Evolutionary conservation across 768 basidiomycete genomes (phyloP).

Genomic region (Leccinum subgranulosum): DNA sequence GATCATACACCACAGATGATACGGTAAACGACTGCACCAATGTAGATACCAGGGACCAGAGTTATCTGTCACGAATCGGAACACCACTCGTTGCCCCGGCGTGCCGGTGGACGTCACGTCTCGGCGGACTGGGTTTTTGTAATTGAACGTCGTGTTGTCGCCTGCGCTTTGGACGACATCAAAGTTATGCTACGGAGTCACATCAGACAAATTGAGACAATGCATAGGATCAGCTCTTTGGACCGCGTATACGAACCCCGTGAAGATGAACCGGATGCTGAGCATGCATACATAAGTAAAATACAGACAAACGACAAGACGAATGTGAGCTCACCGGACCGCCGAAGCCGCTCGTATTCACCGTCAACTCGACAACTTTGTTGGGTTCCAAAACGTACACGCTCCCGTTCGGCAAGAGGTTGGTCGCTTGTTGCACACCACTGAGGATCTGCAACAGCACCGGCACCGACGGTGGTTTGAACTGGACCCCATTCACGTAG

Average conservation of each 20-base stretch:
- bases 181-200: background rate
- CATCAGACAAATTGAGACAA: background rate
- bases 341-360: background rate
- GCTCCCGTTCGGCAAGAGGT: background rate
- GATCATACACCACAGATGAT: background rate
- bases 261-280: background rate
- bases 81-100: background rate
- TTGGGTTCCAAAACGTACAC: background rate
- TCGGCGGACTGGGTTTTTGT: background rate
- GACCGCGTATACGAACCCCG: background rate
- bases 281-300: background rate
- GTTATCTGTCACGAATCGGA: background rate
- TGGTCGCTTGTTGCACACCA: background rate
- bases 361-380: background rate
- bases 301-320: background rate
- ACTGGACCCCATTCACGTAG: background rate
- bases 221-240: background rate
- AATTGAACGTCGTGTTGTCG: background rate
- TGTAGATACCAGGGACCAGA: constrained; percentile 18
- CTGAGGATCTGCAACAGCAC: background rate
- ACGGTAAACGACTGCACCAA: constrained; percentile 20
- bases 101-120: background rate
- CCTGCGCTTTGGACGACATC: background rate
- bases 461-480: background rate
- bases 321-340: background rate